phyloP scores from a whole-genome alignment of 805 yeast species.

The Candida easanensis region DNA sequence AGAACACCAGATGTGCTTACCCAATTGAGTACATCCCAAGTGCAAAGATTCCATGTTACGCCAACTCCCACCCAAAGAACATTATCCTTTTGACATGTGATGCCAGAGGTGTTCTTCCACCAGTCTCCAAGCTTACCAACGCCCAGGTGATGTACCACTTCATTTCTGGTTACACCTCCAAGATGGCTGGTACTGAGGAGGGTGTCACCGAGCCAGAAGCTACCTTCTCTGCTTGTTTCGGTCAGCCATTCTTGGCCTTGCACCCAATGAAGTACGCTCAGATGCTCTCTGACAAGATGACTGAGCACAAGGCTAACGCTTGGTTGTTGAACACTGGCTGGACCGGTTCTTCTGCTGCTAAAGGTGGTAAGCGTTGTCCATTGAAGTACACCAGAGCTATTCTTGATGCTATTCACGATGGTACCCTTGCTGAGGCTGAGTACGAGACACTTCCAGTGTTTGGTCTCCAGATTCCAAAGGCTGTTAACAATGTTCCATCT shows the following conservation, averaged over 20 bases:
- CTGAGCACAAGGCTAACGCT: slow-evolving; percentile 84
- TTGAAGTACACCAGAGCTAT: slow-evolving; percentile 97
- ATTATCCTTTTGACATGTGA: slow-evolving; percentile 93
- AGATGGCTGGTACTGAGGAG: slow-evolving; percentile 99
- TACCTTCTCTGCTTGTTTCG: slow-evolving; percentile 97
- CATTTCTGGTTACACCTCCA: slow-evolving; percentile 97
- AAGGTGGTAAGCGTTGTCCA: slow-evolving; percentile 97
- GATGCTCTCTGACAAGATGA: slow-evolving; percentile 91
- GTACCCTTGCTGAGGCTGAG: slow-evolving; percentile 74
- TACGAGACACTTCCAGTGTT: slow-evolving; percentile 85
- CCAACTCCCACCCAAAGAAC: slow-evolving; percentile 88
- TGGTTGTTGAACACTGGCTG: slow-evolving; percentile 98
- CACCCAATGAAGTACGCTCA: slow-evolving; percentile 98
- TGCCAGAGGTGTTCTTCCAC: slow-evolving; percentile 97
- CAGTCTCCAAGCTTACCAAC: slow-evolving; percentile 88
- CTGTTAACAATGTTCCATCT: slow-evolving; percentile 71
- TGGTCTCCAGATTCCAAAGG: slow-evolving; percentile 82
- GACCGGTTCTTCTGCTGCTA: slow-evolving; percentile 90
- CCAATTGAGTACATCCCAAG: slow-evolving; percentile 96
- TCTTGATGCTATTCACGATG: slow-evolving; percentile 90
- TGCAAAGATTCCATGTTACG: slow-evolving; percentile 92
- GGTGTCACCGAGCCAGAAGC: slow-evolving; percentile 99
- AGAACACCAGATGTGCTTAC: slow-evolving; percentile 97
- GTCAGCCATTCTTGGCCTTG: slow-evolving; percentile 96
- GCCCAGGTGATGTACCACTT: slow-evolving; percentile 99